A percentile compares a stretch with the other conserved stretches of the same genome.
phyloP scores from a whole-genome alignment of 129 eudicot genomes.

The Lonicera japonica region DNA sequence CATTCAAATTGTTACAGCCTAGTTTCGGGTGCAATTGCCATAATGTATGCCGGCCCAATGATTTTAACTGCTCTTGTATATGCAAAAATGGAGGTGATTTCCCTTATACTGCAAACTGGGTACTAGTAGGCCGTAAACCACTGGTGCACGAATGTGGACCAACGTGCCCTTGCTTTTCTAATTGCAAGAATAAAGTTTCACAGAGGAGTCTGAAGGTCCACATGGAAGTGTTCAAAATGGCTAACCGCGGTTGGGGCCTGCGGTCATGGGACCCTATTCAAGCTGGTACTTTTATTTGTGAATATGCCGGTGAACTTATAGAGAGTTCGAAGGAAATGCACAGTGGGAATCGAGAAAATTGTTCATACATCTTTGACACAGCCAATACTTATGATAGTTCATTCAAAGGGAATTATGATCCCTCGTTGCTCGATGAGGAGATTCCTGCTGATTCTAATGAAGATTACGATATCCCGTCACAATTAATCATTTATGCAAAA shows the following conservation, averaged over 20 bases:
- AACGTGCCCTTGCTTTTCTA: conserved; percentile 43
- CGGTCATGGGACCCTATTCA: conserved; percentile 62
- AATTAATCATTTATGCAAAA: conserved; percentile 26
- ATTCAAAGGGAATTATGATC: conserved; percentile 19
- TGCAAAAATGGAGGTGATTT: conserved; percentile 54
- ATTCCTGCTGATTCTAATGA: conserved; percentile 23
- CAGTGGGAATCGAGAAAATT: conserved; percentile 24
- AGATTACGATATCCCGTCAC: conserved; percentile 23
- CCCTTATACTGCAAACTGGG: conserved; percentile 41
- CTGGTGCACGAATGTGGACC: conserved; percentile 51
- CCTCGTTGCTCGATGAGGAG: conserved; percentile 32
- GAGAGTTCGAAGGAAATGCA: conserved; percentile 7
- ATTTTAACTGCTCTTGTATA: conserved; percentile 47
- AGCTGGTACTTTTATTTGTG: conserved; percentile 58
- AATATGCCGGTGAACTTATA: conserved; percentile 54
- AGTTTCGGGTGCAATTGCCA: conserved; percentile 37
- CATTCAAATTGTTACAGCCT: conserved; percentile 24
- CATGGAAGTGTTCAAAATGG: conserved; percentile 49
- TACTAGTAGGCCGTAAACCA: conserved; percentile 38
- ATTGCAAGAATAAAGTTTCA: conserved; percentile 45
- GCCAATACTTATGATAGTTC: conserved; percentile 26
- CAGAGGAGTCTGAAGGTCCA: conserved; percentile 42
- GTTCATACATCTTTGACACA: conserved; percentile 41
- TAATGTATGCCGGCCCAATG: conserved; percentile 45
- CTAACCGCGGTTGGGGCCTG: conserved; percentile 55